Conservation (phyloP, 108 stramenopile species). For the Skeletonema marinoi region DNA sequence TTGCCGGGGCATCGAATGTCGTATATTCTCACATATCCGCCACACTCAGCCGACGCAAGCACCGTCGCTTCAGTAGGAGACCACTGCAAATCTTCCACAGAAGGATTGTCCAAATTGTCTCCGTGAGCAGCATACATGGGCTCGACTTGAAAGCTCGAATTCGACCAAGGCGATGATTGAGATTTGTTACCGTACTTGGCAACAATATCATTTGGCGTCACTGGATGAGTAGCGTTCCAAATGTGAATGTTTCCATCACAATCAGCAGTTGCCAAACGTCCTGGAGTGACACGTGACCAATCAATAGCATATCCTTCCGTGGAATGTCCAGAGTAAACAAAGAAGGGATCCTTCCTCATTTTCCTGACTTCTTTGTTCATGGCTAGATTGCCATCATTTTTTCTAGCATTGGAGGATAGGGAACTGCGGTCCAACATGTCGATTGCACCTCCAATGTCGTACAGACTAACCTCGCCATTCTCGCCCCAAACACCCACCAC, state of each 20-base stretch:
- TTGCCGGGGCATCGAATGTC: slow-evolving; percentile 83
- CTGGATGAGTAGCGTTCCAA: slow-evolving; percentile 66
- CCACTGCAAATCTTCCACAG: slow-evolving; percentile 97
- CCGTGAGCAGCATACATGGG: slow-evolving; percentile 56
- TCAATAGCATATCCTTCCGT: slow-evolving; percentile 95
- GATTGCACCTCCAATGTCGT: slow-evolving; percentile 70
- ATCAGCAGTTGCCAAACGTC: slow-evolving; percentile 90
- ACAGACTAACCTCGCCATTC: slow-evolving; percentile 85
- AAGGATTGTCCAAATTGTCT: slow-evolving; percentile 55
- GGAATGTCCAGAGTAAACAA: slow-evolving; percentile 74
- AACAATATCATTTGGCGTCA: slow-evolving; percentile 12
- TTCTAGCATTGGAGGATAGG: slow-evolving; percentile 46
- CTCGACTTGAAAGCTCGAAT: slow-evolving; percentile 50
- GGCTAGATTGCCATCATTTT: slow-evolving; percentile 38
- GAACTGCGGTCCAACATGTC: slow-evolving; percentile 55
- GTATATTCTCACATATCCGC: slow-evolving; percentile 86
- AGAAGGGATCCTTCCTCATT: slow-evolving; percentile 69
- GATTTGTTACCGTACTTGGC: slow-evolving; percentile 9
- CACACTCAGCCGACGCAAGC: slow-evolving; percentile 86
- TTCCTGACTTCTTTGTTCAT: slow-evolving; percentile 20
- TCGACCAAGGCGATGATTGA: slow-evolving; percentile 28
- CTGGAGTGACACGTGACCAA: slow-evolving; percentile 80
- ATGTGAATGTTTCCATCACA: slow-evolving; percentile 86
- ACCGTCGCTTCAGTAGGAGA: slow-evolving; percentile 95
- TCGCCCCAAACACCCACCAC: slow-evolving; percentile 97